Base-by-base conservation (phyloP, 2,329 filamentous ascomycete genomes). In the Clarireedia paspali region DNA sequence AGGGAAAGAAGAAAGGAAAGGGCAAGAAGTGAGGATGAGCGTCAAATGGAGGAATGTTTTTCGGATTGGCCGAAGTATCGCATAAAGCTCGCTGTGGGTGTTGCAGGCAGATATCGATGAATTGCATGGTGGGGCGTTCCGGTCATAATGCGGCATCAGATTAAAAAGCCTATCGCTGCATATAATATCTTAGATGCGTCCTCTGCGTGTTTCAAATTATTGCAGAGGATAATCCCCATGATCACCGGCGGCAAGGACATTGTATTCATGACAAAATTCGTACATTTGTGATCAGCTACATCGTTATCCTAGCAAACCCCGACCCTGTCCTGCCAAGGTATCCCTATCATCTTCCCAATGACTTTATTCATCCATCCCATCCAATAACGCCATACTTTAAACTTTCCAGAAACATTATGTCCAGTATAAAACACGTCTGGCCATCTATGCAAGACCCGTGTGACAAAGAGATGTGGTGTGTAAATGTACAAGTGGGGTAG, bases 1-100 rank as follows among this genome's bases (percentile, higher is more conserved):
- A 74, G 38, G 70, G 73, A 42, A 74, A 74, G 67, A 83, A 81
- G 71, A 87, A 85, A 74, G 71, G 75, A 45, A 76, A 76, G 68
- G 83, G 83, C 47, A 86, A 85, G 77, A 81, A 83, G 76, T 88
- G 74, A 77, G 61, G 27, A 20, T 2, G 20, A 17, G 17, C 7
- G 5, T 24, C 45, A 15, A 30, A 17, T 2, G 20, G 47, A 39
- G 34, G 34, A 20, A 39, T 26, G 2, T 34, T 27, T 10, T 12
- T 10, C 5, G 14, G 5, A 44, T 24, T 44, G 40, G 40, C 17
- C 5, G 4, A 15, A 17, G 40, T 12, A 44, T 27, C 9, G 26
- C 10, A 30, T n/a, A 9, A 14, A 12, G 46, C 2, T 23, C 20
- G 38, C 20, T 17, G 38, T 26, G 42, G 15, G 17, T 34, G 15